Conservation (phyloP, 1,284 basidiomycete genomes). For the Calocybe gambosa region DNA sequence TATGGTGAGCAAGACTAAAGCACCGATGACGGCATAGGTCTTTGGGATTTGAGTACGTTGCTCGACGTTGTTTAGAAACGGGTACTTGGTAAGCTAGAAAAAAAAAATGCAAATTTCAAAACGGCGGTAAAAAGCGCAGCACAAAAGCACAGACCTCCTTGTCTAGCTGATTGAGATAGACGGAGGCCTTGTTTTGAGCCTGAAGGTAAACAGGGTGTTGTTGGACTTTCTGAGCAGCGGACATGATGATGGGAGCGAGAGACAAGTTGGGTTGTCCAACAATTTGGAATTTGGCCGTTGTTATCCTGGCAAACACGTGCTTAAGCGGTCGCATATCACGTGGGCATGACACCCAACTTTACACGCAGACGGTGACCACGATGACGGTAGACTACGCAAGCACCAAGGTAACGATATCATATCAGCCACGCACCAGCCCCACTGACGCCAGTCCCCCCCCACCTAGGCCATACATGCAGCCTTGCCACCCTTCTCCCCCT, state of each 20-base stretch:
- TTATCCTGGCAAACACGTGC: slow-evolving; percentile 38
- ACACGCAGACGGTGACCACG: slow-evolving; percentile 10
- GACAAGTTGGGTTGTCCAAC: slow-evolving; percentile 16
- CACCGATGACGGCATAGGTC: slow-evolving; percentile 82
- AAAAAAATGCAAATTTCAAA: slow-evolving; percentile 15
- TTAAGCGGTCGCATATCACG: slow-evolving; percentile 20
- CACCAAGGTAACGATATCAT: slow-evolving; percentile 7
- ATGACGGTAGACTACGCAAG: slow-evolving; percentile 13
- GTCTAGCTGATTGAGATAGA: slow-evolving; percentile 83
- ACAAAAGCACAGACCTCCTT: slow-evolving; percentile 68
- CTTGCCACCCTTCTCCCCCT: slow-evolving; percentile 59
- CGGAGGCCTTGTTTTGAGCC: slow-evolving; percentile 68
- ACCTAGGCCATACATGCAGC: slow-evolving; percentile 30
- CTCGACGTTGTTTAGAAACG: slow-evolving; percentile 79
- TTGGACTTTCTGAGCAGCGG: slow-evolving; percentile 68
- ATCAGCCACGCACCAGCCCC: neutral
- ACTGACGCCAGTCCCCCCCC: neutral
- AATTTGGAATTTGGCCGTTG: slow-evolving; percentile 18
- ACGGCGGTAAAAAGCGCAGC: slow-evolving; percentile 6
- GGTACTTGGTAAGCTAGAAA: slow-evolving; percentile 84
- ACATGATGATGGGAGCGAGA: slow-evolving; percentile 46
- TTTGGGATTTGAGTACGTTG: slow-evolving; percentile 90
- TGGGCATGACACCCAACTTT: slow-evolving; percentile 4
- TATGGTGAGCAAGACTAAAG: slow-evolving; percentile 55
- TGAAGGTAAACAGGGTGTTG: slow-evolving; percentile 83